Evolutionary conservation across 805 yeast species (phyloP), one percentile per base, ranked within the genome.

Genomic region (Pichia rugopelliculosa): DNA sequence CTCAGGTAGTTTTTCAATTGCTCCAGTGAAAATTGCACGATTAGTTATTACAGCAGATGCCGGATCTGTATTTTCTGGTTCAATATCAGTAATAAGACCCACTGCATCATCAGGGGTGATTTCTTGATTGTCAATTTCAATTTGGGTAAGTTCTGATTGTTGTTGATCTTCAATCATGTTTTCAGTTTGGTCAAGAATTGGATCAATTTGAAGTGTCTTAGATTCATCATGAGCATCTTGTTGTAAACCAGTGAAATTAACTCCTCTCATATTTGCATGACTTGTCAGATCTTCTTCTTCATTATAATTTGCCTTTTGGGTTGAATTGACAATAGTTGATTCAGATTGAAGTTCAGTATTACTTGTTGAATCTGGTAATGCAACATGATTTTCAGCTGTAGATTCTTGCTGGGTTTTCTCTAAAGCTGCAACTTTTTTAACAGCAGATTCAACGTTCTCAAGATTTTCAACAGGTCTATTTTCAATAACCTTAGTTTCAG

Each of bases 51-150:
- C n/a, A n/a, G n/a, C n/a, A n/a, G 39, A 37, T 21, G 7, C 33
- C 3, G 20, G 20, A 3, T 24, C 33, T 9, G 13, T 12, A 24
- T 12, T 13, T 23, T 23, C 40, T 20, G 26, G 26, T 7, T 12
- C 33, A 4, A 9, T 3, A 12, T 27, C 3, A 11, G 15, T 13
- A 8, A 4, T 27, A 13, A n/a, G 4, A 3, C 13, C 33, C 12
- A 3, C 11, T 27, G 11, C n/a, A 12, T 42, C 37, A 39, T 47
- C 49, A 7, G 34, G 13, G 13, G 5, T 23, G 6, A 25, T 6
- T 24, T 39, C 44, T 39, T 47, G 44, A 9, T 22, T 17, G 33
- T 47, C 50, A 9, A 23, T 12, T 3, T 43, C 37, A 36, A 43
- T 20, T 21, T 21, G 21, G 12, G 27, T 30, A 13, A 33, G 34